These are phyloP conservation scores for Ceratobasidium sp. DNA, from an alignment of 1,284 basidiomycete genomes.

Conservation along the genomic window DNA sequence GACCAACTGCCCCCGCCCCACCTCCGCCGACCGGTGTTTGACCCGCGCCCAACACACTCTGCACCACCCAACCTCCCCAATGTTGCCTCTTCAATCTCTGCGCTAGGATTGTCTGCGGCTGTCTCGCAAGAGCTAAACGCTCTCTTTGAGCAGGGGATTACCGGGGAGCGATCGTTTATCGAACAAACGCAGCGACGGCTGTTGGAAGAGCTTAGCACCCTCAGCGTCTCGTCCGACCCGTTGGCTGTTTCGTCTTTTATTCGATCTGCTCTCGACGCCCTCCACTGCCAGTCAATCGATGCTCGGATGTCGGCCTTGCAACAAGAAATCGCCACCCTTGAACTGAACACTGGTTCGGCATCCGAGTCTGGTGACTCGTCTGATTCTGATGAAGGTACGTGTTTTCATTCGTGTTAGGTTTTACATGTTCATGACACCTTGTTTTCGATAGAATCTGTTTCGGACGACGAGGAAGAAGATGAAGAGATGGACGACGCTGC, in stretches of 20 bases:
- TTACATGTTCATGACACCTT: not conserved
- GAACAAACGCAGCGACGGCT: conserved; percentile 13
- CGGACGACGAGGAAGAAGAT: conserved; percentile 31
- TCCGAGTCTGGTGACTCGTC: conserved; percentile 17
- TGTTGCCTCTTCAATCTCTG: not conserved
- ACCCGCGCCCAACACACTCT: not conserved
- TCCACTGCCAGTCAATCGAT: conserved; percentile 10
- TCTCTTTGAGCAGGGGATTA: not conserved
- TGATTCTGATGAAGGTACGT: conserved; percentile 31
- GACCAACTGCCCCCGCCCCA: not conserved
- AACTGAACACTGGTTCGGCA: conserved; percentile 10
- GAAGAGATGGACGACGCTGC: conserved; percentile 21
- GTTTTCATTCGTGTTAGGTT: not conserved
- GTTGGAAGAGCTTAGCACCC: conserved; percentile 20
- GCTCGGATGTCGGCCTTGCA: not conserved
- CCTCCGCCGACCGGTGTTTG: not conserved
- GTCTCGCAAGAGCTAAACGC: conserved; percentile 5
- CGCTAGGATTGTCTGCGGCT: not conserved
- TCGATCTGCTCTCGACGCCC: conserved; percentile 21
- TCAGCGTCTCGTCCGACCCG: conserved; percentile 1
- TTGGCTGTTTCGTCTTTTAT: not conserved
- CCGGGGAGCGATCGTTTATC: not conserved
- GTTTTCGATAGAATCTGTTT: conserved; percentile 1
- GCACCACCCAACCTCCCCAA: conserved; percentile 1
- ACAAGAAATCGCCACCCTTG: conserved; percentile 16